Evolutionary conservation across 2,329 filamentous ascomycete species (phyloP).

Genomic region (Fusarium sororula): DNA sequence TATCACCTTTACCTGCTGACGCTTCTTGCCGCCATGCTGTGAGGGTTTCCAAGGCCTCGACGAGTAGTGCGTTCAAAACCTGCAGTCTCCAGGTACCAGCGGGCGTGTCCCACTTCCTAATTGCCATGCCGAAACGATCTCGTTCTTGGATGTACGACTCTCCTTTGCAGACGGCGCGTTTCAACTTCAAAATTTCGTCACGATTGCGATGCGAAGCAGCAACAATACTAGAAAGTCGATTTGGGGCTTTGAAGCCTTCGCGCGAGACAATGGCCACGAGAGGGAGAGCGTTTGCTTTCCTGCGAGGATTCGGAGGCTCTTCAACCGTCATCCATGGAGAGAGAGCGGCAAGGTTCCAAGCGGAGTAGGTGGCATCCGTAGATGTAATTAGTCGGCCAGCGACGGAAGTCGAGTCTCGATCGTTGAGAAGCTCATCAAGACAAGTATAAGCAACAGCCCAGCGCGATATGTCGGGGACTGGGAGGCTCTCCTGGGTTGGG

Average conservation of each 20-base stretch:
- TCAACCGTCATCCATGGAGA: slow-evolving; percentile 73
- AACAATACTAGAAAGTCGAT: slow-evolving; percentile 76
- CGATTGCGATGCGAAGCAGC: slow-evolving; percentile 71
- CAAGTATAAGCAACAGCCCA: slow-evolving; percentile 73
- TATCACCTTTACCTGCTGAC: slow-evolving; percentile 51
- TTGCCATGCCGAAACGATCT: slow-evolving; percentile 76
- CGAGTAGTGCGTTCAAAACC: slow-evolving; percentile 72
- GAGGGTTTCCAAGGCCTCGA: slow-evolving; percentile 63
- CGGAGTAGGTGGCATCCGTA: slow-evolving; percentile 72
- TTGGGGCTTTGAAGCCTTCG: slow-evolving; percentile 82
- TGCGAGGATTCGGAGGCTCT: slow-evolving; percentile 52
- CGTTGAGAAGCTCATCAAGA: slow-evolving; percentile 61
- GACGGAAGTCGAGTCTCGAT: slow-evolving; percentile 57
- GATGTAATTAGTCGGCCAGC: slow-evolving; percentile 67
- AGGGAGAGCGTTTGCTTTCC: slow-evolving; percentile 63
- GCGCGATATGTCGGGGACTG: slow-evolving; percentile 63
- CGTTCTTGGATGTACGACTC: slow-evolving; percentile 60
- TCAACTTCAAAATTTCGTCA: slow-evolving; percentile 69
- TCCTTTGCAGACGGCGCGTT: slow-evolving; percentile 61
- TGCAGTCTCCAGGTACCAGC: slow-evolving; percentile 75
- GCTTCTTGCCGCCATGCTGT: slow-evolving; percentile 44
- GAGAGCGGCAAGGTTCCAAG: slow-evolving; percentile 80
- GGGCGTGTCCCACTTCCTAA: slow-evolving; percentile 73
- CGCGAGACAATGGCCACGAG: slow-evolving; percentile 63
- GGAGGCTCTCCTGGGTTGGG: slow-evolving; percentile 62